Conservation (phyloP, 805 yeast species). For the Starmerella cellae region DNA sequence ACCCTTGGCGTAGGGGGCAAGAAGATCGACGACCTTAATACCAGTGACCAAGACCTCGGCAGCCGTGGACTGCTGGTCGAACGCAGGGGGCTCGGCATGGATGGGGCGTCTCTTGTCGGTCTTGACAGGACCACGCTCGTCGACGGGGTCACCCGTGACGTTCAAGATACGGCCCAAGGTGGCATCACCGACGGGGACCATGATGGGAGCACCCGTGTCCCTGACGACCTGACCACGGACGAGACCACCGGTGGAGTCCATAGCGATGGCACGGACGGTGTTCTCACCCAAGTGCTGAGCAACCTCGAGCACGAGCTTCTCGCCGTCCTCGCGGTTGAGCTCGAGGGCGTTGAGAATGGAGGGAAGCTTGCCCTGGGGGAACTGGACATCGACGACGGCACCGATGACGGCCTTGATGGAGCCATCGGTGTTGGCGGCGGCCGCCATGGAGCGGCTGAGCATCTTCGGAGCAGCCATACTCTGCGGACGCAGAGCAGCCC, state of each 20-base stretch:
- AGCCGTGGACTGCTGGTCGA: slow-evolving; percentile 91
- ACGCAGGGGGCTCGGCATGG: slow-evolving; percentile 95
- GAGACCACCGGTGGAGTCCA: slow-evolving; percentile 99
- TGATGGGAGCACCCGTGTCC: slow-evolving; percentile 97
- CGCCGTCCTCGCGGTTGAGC: slow-evolving; percentile 57
- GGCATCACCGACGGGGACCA: slow-evolving; percentile 98
- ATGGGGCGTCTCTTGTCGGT: slow-evolving; percentile 90
- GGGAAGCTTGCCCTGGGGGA: slow-evolving; percentile 94
- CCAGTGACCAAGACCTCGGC: slow-evolving; percentile 99
- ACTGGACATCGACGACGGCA: slow-evolving; percentile 58
- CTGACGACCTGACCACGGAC: slow-evolving; percentile 86
- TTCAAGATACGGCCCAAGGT: slow-evolving; percentile 97
- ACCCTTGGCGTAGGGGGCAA: slow-evolving; percentile 99
- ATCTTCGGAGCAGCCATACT: slow-evolving; percentile 16
- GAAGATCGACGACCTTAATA: slow-evolving; percentile 97
- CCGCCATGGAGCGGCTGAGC: slow-evolving; percentile 20
- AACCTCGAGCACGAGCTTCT: slow-evolving; percentile 83
- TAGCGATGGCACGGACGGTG: slow-evolving; percentile 99
- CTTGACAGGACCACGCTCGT: slow-evolving; percentile 98
- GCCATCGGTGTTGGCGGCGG: slow-evolving; percentile 17
- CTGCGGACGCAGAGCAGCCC: slow-evolving; percentile 22
- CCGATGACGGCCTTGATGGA: slow-evolving; percentile 24
- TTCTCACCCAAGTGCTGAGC: slow-evolving; percentile 99
- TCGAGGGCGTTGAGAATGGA: slow-evolving; percentile 94
- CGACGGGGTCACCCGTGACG: slow-evolving; percentile 98